Percentiles rank a stretch among this genome's conserved stretches.
phyloP scores from a whole-genome alignment of 2,329 filamentous ascomycete genomes.

The Zymoseptoria pseudotritici region DNA sequence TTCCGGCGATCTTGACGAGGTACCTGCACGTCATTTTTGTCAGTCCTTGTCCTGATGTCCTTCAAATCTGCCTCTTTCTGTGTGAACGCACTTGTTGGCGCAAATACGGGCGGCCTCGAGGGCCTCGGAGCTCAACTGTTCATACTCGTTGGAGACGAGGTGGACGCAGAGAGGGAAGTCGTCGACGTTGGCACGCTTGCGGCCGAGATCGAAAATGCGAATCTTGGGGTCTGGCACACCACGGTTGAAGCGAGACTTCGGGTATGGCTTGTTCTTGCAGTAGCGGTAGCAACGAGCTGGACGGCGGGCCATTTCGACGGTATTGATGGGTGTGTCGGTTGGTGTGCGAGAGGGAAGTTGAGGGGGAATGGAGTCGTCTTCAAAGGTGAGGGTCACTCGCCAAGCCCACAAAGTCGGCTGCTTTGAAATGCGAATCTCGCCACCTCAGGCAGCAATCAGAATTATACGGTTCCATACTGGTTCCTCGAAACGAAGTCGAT shows the following conservation, averaged over 20 bases:
- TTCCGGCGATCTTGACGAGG: conserved; percentile 61
- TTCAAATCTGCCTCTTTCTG: not conserved
- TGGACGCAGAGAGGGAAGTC: conserved; percentile 99
- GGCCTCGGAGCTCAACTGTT: conserved; percentile 98
- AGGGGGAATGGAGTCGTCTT: conserved; percentile 16
- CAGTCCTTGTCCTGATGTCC: conserved; percentile 3
- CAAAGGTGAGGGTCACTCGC: not conserved
- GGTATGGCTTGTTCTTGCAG: conserved; percentile 99
- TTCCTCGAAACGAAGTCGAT: no score
- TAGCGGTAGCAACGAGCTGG: conserved; percentile 95
- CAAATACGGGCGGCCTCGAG: conserved; percentile 99
- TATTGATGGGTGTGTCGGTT: conserved; percentile 43
- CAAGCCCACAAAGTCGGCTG: conserved; percentile 6
- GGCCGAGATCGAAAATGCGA: conserved; percentile 68
- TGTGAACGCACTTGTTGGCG: conserved; percentile 80
- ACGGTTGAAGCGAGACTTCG: conserved; percentile 99
- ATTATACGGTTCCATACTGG: no score
- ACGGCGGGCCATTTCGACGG: conserved; percentile 96
- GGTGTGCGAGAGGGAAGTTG: conserved; percentile 23
- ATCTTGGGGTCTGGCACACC: conserved; percentile 69
- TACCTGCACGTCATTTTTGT: conserved; percentile 39
- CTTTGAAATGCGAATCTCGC: not conserved
- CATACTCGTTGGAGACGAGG: conserved; percentile 99
- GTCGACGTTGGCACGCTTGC: conserved; percentile 95
- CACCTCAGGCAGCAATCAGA: no score